Base-by-base conservation (phyloP, 176 grass and related monocot genomes). In the Musa troglodytarum region DNA sequence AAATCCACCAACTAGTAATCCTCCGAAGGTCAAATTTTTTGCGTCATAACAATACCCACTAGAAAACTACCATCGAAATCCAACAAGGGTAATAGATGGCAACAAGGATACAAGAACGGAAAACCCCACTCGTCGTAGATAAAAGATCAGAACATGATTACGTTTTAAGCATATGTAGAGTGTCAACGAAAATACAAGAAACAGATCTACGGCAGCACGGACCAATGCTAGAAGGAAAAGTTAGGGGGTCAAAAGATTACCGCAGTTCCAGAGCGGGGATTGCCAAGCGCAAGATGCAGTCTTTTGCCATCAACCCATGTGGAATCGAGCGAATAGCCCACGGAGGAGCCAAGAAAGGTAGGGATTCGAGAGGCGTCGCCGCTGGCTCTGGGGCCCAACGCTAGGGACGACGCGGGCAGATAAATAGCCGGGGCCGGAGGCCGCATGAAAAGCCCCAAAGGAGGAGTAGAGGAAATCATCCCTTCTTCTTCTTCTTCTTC, bases 281-380 rank as follows among this genome's bases (percentile, higher is more conserved):
- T 64, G 22, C 49, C 65, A n/a, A 53, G 72, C 67, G 50, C 28
- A 19, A 50, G 68, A 73, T 28, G 26, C 26, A 65, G 55, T 22
- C 67, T 69, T 55, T 80, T 66, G 29, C 16, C 28, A 69, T 72
- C 80, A 53, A 82, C 22, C 84, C 84, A 79, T 75, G 25, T 23
- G 8, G 61, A 11, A 72, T 13, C 53, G 23, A 55, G 63, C 3
- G 61, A 70, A 13, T 53, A 56, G 76, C 68, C 22, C 24, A 69
- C 2, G 59, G 76, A 71, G 49, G 65, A 83, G 58, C 43, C 10
- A 3, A 8, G 22, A 61, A 82, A 79, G 62, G 53, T 75, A 82
- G 80, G 75, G 84, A 82, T 79, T 79, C 69, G 84, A 57, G 74
- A 73, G 51, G 73, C 15, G n/a, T 49, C 10, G 14, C 20, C 12